Percentiles rank a stretch among this genome's conserved stretches.
Evolutionary conservation across 2,329 filamentous ascomycete genomes (phyloP).

Genomic region (Ceratocystis albifundus): DNA sequence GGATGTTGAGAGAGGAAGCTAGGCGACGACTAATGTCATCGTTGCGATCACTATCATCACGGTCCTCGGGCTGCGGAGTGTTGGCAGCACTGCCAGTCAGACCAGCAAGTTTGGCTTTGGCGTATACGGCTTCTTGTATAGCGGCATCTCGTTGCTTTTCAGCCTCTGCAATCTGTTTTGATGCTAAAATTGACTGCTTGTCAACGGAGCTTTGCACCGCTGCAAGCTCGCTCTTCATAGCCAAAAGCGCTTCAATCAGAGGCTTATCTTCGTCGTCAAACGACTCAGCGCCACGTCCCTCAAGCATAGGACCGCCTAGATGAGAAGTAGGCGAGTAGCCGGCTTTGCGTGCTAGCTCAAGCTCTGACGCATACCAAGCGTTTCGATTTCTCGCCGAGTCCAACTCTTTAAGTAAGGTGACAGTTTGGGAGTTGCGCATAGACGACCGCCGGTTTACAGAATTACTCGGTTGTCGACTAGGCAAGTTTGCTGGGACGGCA

Average conservation of each 20-base stretch:
- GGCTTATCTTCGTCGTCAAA: conserved; percentile 89
- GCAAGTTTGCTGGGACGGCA: conserved; percentile 48
- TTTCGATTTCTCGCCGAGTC: conserved; percentile 76
- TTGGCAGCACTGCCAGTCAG: conserved; percentile 50
- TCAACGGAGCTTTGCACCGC: conserved; percentile 87
- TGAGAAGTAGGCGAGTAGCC: conserved; percentile 68
- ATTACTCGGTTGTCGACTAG: conserved; percentile 46
- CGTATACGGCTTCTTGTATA: conserved; percentile 89
- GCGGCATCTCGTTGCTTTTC: conserved; percentile 90
- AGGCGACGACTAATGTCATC: conserved; percentile 68
- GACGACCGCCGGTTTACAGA: conserved; percentile 49
- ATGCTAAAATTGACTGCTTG: conserved; percentile 71
- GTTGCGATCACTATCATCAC: conserved; percentile 53
- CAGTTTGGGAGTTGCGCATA: conserved; percentile 52
- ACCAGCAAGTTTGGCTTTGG: conserved; percentile 82
- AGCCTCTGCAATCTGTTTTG: conserved; percentile 81
- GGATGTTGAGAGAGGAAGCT: conserved; percentile 64
- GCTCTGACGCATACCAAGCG: conserved; percentile 92
- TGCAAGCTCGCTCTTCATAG: conserved; percentile 78
- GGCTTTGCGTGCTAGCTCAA: conserved; percentile 80
- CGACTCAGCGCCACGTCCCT: conserved; percentile 62
- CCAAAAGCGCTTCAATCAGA: conserved; percentile 78
- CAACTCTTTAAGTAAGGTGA: conserved; percentile 72
- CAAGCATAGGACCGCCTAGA: conserved; percentile 55
- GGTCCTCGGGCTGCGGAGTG: conserved; percentile 48